A percentile compares a stretch with the other conserved stretches of the same genome.
Evolutionary conservation across 768 basidiomycete genomes (phyloP).

Genomic region (Hypsizygus marmoreus): DNA sequence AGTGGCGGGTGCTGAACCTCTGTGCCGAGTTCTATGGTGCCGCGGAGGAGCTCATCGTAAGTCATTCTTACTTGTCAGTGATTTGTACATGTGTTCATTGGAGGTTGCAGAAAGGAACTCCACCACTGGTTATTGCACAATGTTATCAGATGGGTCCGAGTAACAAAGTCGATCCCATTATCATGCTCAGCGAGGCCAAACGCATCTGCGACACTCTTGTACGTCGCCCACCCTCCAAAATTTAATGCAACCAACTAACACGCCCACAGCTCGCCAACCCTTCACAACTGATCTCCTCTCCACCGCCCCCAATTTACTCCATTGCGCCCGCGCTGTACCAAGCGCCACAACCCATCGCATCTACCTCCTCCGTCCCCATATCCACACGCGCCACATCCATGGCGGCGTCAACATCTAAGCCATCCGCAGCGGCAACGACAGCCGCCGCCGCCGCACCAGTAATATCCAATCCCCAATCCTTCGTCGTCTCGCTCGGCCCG

Average conservation of each 20-base stretch:
- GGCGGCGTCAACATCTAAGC: constrained; percentile 29
- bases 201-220: constrained; percentile 77
- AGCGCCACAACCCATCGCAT: constrained; percentile 28
- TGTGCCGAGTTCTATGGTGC: constrained; percentile 87
- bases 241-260: constrained; percentile 10
- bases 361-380: too few species aligned
- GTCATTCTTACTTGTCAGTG: constrained; percentile 29
- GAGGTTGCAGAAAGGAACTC: constrained; percentile 51
- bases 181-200: constrained; percentile 77
- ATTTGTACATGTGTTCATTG: constrained; percentile 12
- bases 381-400: constrained; percentile 28
- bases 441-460: too few species aligned
- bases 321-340: constrained; percentile 46
- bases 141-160: constrained; percentile 76
- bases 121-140: constrained; percentile 75
- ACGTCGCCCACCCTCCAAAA: constrained; percentile 21
- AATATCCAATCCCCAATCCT: constrained; percentile 72
- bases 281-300: constrained; percentile 62
- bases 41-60: constrained; percentile 80
- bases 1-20: constrained; percentile 80
- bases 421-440: constrained; percentile 38
- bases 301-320: constrained; percentile 62
- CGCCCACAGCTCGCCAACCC: constrained; percentile 68
- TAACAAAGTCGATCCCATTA: constrained; percentile 70
- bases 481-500: constrained; percentile 64